Conservation (phyloP, 2,329 filamentous ascomycete genomes). For the Verticillium zaregamsianum region DNA sequence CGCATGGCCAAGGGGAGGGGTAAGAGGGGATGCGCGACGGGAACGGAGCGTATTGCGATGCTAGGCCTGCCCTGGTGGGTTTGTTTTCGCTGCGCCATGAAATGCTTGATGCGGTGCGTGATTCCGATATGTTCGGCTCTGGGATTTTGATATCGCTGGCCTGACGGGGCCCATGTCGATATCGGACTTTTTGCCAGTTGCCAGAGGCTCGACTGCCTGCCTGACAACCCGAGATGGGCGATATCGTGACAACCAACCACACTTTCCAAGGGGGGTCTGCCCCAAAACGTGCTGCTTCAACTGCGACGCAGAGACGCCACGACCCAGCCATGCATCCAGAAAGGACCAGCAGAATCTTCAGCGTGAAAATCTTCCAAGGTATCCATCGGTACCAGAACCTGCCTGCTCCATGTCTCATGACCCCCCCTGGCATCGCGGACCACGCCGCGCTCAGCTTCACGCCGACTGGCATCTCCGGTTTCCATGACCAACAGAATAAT, state of each 20-base stretch:
- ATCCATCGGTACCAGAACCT: not conserved
- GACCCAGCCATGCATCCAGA: not conserved
- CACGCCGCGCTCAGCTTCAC: constrained; percentile 2
- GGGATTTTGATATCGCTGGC: not conserved
- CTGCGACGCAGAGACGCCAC: not conserved
- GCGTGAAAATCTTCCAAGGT: not conserved
- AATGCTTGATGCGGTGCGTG: not conserved
- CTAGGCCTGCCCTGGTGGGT: not conserved
- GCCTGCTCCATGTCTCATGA: not conserved
- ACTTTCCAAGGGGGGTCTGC: not conserved
- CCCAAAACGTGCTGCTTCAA: not conserved
- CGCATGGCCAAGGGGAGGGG: not conserved
- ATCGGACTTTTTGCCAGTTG: not conserved
- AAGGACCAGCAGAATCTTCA: not conserved
- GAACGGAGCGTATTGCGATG: not conserved
- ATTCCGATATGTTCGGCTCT: not conserved
- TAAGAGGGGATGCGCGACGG: not conserved
- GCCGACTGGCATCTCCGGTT: constrained; percentile 4
- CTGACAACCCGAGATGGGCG: not conserved
- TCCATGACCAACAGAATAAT: constrained; percentile 11
- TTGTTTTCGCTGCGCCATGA: not conserved
- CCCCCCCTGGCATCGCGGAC: not conserved
- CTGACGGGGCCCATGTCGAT: not conserved
- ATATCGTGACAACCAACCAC: not conserved
- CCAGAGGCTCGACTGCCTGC: not conserved